Evolutionary conservation across 495 filamentous ascomycete species (phyloP).

Genomic region (Podospora appendiculata): DNA sequence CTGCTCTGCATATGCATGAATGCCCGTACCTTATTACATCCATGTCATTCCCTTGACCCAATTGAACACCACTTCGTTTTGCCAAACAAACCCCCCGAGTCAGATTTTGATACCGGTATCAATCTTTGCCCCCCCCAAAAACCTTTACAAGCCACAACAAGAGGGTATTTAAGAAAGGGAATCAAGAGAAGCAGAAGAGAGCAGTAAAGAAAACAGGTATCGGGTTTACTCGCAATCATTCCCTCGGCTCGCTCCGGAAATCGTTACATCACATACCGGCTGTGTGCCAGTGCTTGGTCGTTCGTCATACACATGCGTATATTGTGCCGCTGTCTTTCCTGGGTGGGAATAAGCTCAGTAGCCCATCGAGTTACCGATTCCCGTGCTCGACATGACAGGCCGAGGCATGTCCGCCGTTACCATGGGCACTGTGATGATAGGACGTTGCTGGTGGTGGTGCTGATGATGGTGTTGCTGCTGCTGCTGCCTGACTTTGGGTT

Average conservation of each 20-base stretch:
- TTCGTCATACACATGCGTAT: too few species aligned
- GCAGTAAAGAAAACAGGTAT: neutral
- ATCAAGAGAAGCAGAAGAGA: neutral
- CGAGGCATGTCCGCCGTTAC: constrained; percentile 32
- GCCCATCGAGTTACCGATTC: neutral
- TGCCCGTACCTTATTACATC: neutral
- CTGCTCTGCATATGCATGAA: neutral
- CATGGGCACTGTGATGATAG: constrained; percentile 1
- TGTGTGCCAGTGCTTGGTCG: too few species aligned
- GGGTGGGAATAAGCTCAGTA: neutral
- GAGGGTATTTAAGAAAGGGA: neutral
- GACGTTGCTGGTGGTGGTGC: neutral
- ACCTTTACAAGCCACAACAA: neutral
- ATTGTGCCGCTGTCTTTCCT: too few species aligned
- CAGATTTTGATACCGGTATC: neutral
- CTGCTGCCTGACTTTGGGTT: constrained; percentile 7
- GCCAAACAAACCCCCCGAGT: neutral
- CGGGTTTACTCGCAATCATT: too few species aligned
- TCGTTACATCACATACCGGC: too few species aligned
- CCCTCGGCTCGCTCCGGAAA: too few species aligned
- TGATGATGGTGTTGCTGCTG: neutral
- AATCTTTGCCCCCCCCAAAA: neutral
- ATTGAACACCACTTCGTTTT: neutral
- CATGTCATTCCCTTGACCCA: neutral
- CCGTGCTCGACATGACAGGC: constrained; percentile 11